Conservation (phyloP, 139 green algal genomes). For the Closterium sp. region DNA sequence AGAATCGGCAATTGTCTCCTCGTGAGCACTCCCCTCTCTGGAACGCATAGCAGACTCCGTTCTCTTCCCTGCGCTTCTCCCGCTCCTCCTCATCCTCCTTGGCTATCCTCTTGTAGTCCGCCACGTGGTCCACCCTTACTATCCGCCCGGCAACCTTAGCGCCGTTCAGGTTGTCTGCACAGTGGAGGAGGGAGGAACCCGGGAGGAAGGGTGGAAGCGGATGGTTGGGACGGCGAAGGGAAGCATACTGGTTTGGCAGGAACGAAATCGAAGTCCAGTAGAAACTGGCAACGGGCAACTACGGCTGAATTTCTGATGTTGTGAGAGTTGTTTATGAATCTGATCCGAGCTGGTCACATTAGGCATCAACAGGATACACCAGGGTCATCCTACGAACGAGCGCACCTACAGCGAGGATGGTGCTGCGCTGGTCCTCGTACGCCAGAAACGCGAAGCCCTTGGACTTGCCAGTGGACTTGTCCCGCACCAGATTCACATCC, state of each 20-base stretch:
- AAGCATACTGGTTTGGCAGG: no score
- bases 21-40: conserved; percentile 51
- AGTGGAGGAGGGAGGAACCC: no score
- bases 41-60: conserved; percentile 55
- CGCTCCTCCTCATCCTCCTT: conserved; percentile 52
- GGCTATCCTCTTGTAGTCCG: conserved; percentile 87
- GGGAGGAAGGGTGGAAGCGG: no score
- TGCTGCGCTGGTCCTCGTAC: conserved; percentile 98
- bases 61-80: conserved; percentile 1
- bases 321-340: no score
- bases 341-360: no score
- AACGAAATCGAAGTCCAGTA: no score
- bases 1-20: conserved; percentile 56
- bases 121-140: conserved; percentile 92
- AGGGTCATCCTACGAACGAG: neutral
- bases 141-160: conserved; percentile 75
- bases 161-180: conserved; percentile 91
- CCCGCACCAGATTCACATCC: conserved; percentile 84
- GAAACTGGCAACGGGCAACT: no score
- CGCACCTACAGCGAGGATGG: conserved; percentile 80
- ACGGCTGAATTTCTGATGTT: no score
- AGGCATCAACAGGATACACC: no score
- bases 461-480: conserved; percentile 72
- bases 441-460: conserved; percentile 90
- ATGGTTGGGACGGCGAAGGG: no score